Percentiles rank a stretch among this genome's conserved stretches.
Evolutionary conservation across 2,329 filamentous ascomycete genomes (phyloP).

Genomic region (Penicillium sp.): DNA sequence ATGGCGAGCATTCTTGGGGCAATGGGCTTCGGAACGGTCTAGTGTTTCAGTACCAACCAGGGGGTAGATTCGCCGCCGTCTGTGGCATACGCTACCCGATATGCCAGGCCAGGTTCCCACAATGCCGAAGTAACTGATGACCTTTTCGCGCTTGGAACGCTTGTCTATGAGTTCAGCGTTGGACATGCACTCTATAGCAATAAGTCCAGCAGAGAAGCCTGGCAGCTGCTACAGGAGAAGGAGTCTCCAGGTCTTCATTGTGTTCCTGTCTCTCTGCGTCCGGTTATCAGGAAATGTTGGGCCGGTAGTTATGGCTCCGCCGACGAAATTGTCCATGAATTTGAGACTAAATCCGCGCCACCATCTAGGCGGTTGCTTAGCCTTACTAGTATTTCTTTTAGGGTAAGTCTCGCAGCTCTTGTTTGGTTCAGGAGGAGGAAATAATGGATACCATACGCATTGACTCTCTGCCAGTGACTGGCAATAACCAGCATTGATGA

Average conservation of each 20-base stretch:
- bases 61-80: not conserved
- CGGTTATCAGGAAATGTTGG: not conserved
- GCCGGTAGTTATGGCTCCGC: not conserved
- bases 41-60: conserved; percentile 2
- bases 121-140: not conserved
- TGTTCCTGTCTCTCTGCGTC: not conserved
- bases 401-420: too few species aligned
- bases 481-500: too few species aligned
- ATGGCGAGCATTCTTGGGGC: conserved; percentile 5
- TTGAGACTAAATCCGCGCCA: not conserved
- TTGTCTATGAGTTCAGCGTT: conserved; percentile 8
- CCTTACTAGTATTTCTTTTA: too few species aligned
- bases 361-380: too few species aligned
- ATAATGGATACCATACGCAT: too few species aligned
- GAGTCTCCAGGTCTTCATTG: not conserved
- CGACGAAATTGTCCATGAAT: not conserved
- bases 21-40: conserved; percentile 2
- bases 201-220: not conserved
- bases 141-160: not conserved
- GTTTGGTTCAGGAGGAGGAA: too few species aligned
- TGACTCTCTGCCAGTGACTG: too few species aligned
- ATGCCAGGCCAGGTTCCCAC: not conserved
- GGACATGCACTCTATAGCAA: conserved; percentile 2
- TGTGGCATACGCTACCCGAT: not conserved
- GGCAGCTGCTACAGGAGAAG: not conserved